Conservation (phyloP, 768 basidiomycete species). For the Boletus speciosus region DNA sequence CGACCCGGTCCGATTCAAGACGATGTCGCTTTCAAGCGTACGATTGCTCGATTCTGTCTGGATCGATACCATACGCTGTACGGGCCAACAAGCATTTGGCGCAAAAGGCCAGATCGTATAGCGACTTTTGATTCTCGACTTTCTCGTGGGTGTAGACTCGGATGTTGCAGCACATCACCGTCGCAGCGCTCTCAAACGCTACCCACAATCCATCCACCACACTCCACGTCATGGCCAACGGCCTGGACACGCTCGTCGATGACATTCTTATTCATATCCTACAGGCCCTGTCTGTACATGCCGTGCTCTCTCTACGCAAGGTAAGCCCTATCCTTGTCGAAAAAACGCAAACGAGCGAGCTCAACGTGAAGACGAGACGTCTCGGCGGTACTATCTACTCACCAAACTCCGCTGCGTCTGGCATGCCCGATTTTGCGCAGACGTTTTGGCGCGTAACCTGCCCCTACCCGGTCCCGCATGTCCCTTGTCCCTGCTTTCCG, state of each 20-base stretch:
- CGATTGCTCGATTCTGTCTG: not conserved
- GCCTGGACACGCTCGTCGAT: constrained; percentile 26
- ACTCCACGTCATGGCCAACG: not conserved
- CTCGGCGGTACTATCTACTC: constrained; percentile 26
- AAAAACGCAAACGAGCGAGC: not conserved
- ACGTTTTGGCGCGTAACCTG: constrained; percentile 21
- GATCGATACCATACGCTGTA: not conserved
- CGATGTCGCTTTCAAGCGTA: not conserved
- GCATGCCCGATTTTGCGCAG: constrained; percentile 19
- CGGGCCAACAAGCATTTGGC: not conserved
- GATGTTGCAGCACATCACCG: not conserved
- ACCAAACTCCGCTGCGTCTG: constrained; percentile 25
- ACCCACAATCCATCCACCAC: not conserved
- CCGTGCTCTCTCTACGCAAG: constrained; percentile 21
- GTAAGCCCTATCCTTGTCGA: constrained; percentile 9
- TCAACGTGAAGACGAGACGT: constrained; percentile 17
- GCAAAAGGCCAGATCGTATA: not conserved
- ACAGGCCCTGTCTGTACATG: constrained; percentile 9
- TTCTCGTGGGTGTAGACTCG: not conserved
- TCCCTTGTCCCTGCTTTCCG: constrained; percentile 13
- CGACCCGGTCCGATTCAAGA: constrained; percentile 6
- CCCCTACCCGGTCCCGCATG: constrained; percentile 18
- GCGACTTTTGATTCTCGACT: not conserved
- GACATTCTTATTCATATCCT: constrained; percentile 25
- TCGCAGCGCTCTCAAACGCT: constrained; percentile 4